A percentile compares a stretch with the other conserved stretches of the same genome.
Conservation (phyloP, 1,284 basidiomycete species). For the Pseudozyma hubeiensis region DNA sequence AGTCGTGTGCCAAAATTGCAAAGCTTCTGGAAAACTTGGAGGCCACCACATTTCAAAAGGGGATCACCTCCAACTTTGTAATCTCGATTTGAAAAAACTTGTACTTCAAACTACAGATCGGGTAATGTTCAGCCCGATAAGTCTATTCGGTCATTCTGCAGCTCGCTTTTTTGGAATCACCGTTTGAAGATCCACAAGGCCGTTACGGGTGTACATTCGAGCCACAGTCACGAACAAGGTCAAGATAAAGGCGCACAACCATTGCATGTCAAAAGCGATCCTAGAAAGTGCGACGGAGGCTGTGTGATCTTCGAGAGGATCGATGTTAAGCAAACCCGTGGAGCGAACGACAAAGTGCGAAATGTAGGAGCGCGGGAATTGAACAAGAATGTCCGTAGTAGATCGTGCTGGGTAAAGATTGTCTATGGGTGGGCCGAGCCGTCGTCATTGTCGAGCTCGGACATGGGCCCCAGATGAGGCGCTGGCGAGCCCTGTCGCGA, state of each 20-base stretch:
- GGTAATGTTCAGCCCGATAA: conserved; percentile 2
- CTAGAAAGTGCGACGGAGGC: too few relatives aligned
- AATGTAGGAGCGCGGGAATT: neutral
- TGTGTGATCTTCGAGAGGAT: too few relatives aligned
- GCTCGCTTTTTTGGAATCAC: neutral
- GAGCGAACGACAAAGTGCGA: neutral
- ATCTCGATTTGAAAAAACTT: conserved; percentile 8
- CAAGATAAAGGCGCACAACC: too few relatives aligned
- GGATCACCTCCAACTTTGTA: conserved; percentile 3
- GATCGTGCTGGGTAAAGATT: neutral
- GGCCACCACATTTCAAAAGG: neutral
- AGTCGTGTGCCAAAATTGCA: conserved; percentile 18
- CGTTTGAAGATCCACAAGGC: neutral
- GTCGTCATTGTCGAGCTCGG: conserved; percentile 21
- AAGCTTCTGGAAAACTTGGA: neutral
- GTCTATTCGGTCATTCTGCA: conserved; percentile 20
- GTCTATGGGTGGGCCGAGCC: conserved; percentile 14
- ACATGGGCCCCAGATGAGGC: conserved; percentile 32
- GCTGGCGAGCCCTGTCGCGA: conserved; percentile 44
- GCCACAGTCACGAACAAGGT: too few relatives aligned
- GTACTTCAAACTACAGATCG: conserved; percentile 14
- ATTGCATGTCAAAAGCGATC: too few relatives aligned
- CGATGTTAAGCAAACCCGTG: too few relatives aligned
- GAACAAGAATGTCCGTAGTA: conserved; percentile 4
- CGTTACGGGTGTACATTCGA: too few relatives aligned